These are phyloP conservation scores for Malus sieversii DNA, from an alignment of 306 rosid species.

Conservation along the genomic window DNA sequence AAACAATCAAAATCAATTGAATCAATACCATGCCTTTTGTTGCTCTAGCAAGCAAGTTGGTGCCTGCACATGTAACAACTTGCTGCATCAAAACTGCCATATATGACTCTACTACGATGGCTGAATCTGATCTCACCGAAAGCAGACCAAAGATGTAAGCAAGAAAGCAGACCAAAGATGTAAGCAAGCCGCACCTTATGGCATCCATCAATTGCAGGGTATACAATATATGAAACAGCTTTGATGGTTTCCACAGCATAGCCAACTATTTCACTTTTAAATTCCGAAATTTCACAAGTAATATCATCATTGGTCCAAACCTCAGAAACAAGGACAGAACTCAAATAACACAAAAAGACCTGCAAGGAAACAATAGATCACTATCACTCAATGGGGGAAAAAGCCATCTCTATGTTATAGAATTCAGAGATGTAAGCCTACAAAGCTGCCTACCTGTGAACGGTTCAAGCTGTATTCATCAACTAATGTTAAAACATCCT, in stretches of 20 bases:
- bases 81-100: too few relatives aligned
- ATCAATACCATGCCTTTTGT: too few relatives aligned
- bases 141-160: too few relatives aligned
- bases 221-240: slow-evolving; percentile 56
- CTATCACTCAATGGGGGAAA: slow-evolving; percentile 2
- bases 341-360: slow-evolving; percentile 63
- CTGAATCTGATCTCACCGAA: too few relatives aligned
- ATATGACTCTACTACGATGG: too few relatives aligned
- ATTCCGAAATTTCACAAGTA: slow-evolving; percentile 54
- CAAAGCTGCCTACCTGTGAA: slow-evolving; percentile 55
- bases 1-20: too few relatives aligned
- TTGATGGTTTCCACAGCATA: slow-evolving; percentile 59
- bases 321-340: slow-evolving; percentile 74
- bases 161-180: slow-evolving; percentile 57
- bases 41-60: too few relatives aligned
- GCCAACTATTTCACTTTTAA: slow-evolving; percentile 45
- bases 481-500: slow-evolving; percentile 65
- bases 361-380: slow-evolving; percentile 39
- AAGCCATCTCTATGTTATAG: slow-evolving; percentile 1
- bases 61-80: too few relatives aligned
- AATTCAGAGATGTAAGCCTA: slow-evolving; percentile 7
- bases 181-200: slow-evolving; percentile 78
- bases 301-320: slow-evolving; percentile 87
- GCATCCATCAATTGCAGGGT: slow-evolving; percentile 77
- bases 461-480: slow-evolving; percentile 64